These are phyloP conservation scores for Aspergillus taichungensis DNA, from an alignment of 495 filamentous ascomycete genomes.

Conservation along the genomic window DNA sequence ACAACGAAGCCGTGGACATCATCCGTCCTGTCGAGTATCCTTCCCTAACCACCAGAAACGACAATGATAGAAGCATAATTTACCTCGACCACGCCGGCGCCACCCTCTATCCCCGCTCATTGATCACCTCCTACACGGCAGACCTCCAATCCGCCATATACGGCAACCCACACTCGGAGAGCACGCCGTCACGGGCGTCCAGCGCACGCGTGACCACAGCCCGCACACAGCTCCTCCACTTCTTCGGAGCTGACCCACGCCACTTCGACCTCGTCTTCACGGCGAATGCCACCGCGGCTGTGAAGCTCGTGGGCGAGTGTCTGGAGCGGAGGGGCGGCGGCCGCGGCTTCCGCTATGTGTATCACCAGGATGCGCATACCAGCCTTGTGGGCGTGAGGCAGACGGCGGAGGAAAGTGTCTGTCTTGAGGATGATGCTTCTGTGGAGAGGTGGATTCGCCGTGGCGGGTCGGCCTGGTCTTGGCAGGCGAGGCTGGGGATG, in stretches of 20 bases:
- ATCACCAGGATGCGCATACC: conserved; percentile 2
- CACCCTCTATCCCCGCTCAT: conserved; percentile 1
- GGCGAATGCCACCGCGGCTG: conserved; percentile 5
- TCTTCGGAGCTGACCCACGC: not conserved
- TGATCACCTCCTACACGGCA: not conserved
- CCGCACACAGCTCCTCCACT: not conserved
- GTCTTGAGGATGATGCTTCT: not conserved
- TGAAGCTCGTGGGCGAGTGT: conserved; percentile 4
- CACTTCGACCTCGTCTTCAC: conserved; percentile 5
- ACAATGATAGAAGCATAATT: not conserved
- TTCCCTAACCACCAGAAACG: too few species aligned
- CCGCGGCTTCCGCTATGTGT: not conserved
- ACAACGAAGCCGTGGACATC: too few species aligned
- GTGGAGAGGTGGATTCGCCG: not conserved
- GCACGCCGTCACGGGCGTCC: conserved; percentile 1
- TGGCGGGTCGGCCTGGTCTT: not conserved
- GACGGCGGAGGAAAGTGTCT: conserved; percentile 1
- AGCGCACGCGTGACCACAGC: conserved; percentile 1
- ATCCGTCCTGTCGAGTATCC: too few species aligned
- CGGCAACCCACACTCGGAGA: conserved; percentile 5
- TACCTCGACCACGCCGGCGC: conserved; percentile 8
- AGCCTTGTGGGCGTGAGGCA: not conserved
- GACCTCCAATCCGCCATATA: conserved; percentile 1
- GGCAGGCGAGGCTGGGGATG: not conserved
- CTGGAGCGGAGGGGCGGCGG: not conserved